Base-by-base conservation (phyloP, 2,329 filamentous ascomycete genomes). In the Cercospora sesami region DNA sequence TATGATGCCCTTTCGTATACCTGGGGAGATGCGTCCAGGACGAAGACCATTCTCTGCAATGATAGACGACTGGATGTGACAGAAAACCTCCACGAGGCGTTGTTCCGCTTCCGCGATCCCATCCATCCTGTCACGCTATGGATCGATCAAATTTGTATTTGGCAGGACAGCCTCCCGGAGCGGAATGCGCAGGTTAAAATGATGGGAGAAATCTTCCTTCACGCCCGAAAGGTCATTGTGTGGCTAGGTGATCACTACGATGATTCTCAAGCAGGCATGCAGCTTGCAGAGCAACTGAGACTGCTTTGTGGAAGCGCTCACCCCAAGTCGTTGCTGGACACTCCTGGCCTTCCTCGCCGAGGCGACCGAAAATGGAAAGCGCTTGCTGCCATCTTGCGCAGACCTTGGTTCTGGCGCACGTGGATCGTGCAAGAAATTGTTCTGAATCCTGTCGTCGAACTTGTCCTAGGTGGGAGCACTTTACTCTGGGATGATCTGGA, bases 351-450 rank as follows among this genome's bases (percentile, higher is more conserved):
- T 3, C 76, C 75, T 12, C 68, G 66, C 53, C 65, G 65, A 60
- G 75, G 73, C 28, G 71, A 73, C 30, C 69, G 68, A 45, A 65
- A 72, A 28, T 75, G 75, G 73, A 73, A 68, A 63, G 75, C 75
- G 16, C 66, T 76, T 8, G 71, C 72, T 4, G 71, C 70, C 10
- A 68, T 77, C 3, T 64, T 77, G 14, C 65, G 71, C n/a, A 57
- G 75, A 58, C 75, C 74, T 2, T 77, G 76, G 75, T 77, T 77
- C 62, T 72, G 66, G 66, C 61, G 73, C 14, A 75, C 74, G 7
- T 78, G 75, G 76, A 68, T 77, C 16, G 73, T 78, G 10, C 75
- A 78, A 64, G 75, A 77, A 67, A 75, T 77, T 1, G 75, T 74
- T 5, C 66, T 78, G 21, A 75, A 76, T 39, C 69, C 72, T 7